Percentiles rank a stretch among this genome's conserved stretches.
Conservation (phyloP, 176 grass and related monocot genomes). For the Lolium multiflorum region DNA sequence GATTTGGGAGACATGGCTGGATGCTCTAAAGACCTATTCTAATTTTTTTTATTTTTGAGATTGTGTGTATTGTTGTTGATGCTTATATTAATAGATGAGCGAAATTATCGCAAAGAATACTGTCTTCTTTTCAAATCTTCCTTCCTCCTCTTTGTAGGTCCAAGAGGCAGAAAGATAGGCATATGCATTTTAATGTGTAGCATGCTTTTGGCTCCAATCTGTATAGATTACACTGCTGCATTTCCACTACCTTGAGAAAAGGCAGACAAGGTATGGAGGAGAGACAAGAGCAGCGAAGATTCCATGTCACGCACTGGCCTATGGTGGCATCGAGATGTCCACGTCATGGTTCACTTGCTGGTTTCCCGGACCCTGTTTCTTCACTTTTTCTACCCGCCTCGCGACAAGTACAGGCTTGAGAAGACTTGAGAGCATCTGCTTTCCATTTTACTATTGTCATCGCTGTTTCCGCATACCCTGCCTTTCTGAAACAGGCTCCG, state of each 20-base stretch:
- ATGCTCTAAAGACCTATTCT: too few species aligned
- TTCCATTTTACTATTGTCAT: neutral
- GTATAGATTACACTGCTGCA: neutral
- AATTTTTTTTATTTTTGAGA: too few species aligned
- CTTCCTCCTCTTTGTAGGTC: too few species aligned
- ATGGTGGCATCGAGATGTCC: slow-evolving; percentile 27
- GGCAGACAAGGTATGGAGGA: neutral
- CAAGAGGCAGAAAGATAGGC: too few species aligned
- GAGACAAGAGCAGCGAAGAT: slow-evolving; percentile 27
- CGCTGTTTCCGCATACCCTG: neutral
- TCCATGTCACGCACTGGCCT: slow-evolving; percentile 31
- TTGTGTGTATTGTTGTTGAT: too few species aligned
- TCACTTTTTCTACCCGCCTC: slow-evolving; percentile 32
- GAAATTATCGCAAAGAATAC: too few species aligned
- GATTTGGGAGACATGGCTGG: too few species aligned
- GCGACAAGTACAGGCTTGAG: slow-evolving; percentile 10
- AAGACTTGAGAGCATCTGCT: neutral
- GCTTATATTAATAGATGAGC: too few species aligned
- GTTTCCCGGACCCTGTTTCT: slow-evolving; percentile 10
- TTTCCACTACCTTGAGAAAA: slow-evolving; percentile 20
- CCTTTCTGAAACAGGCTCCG: neutral
- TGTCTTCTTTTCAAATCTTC: too few species aligned
- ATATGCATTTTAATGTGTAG: neutral
- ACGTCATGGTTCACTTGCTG: slow-evolving; percentile 37
- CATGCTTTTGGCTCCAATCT: neutral